A percentile compares a stretch with the other conserved stretches of the same genome.
These are phyloP conservation scores for Apophysomyces trapeziformis DNA, from an alignment of 371 early-diverging fungal species.

Conservation along the genomic window DNA sequence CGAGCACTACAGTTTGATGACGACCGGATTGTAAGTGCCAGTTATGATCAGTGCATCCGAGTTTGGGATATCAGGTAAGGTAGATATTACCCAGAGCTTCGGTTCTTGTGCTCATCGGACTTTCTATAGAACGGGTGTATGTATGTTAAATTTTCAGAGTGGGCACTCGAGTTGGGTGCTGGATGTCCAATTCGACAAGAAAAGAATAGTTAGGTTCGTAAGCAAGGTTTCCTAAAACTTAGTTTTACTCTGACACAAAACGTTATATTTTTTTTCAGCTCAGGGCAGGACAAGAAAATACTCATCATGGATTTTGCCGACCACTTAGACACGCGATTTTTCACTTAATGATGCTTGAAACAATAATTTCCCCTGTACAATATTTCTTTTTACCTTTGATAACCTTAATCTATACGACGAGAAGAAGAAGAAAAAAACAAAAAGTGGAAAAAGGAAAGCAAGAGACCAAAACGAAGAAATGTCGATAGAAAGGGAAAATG, in stretches of 20 bases:
- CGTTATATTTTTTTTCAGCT: slow-evolving; percentile 37
- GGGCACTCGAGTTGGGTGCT: slow-evolving; percentile 94
- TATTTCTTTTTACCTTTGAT: neutral
- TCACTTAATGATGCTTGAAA: slow-evolving; percentile 14
- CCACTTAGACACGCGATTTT: slow-evolving; percentile 37
- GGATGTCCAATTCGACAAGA: slow-evolving; percentile 87
- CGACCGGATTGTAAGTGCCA: slow-evolving; percentile 51
- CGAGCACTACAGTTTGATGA: slow-evolving; percentile 83
- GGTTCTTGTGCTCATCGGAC: slow-evolving; percentile 4
- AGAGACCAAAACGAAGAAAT: neutral
- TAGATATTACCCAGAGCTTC: neutral
- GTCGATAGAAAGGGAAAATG: too few species aligned
- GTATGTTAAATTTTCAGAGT: slow-evolving; percentile 65
- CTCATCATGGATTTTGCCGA: slow-evolving; percentile 84
- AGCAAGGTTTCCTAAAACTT: slow-evolving; percentile 23
- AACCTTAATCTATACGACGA: neutral
- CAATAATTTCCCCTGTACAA: neutral
- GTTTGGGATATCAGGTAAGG: slow-evolving; percentile 80
- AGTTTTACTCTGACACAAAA: neutral
- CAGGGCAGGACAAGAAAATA: slow-evolving; percentile 81
- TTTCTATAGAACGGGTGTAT: slow-evolving; percentile 35
- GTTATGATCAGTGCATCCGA: slow-evolving; percentile 96
- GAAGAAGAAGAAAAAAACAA: neutral
- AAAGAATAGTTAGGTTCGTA: slow-evolving; percentile 73
- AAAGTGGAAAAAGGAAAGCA: neutral